Evolutionary conservation across 371 early-diverging fungal species (phyloP).

Genomic region (Apophysomyces variabilis): DNA sequence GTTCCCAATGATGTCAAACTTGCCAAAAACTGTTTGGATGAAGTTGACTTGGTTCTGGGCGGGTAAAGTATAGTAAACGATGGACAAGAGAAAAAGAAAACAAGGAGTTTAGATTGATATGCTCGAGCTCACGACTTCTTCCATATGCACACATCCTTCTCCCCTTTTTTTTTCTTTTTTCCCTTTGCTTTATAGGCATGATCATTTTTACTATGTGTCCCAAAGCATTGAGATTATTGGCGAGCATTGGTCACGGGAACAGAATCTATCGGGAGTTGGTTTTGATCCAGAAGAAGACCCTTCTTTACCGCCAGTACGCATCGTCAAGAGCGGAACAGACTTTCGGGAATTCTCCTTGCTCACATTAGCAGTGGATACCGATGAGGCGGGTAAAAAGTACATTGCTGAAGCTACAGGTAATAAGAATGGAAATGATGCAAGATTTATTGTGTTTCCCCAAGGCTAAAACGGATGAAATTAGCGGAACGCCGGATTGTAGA

Average conservation of each 20-base stretch:
- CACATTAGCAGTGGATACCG: conserved; percentile 31
- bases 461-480: neutral
- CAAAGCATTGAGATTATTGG: conserved; percentile 43
- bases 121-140: no score
- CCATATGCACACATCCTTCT: no score
- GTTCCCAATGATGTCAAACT: conserved; percentile 63
- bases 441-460: no score
- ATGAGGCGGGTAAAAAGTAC: conserved; percentile 24
- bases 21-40: conserved; percentile 45
- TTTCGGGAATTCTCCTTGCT: conserved; percentile 62
- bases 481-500: conserved; percentile 49
- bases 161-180: no score
- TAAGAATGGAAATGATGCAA: no score
- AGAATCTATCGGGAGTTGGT: conserved; percentile 32
- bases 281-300: conserved; percentile 42
- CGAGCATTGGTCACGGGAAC: conserved; percentile 34
- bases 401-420: conserved; percentile 36
- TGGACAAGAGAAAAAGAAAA: neutral
- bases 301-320: conserved; percentile 34
- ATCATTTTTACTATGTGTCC: conserved; percentile 64
- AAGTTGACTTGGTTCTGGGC: conserved; percentile 65
- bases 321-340: conserved; percentile 70
- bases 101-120: neutral
- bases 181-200: conserved; percentile 47
- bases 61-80: conserved; percentile 33